phyloP scores from a whole-genome alignment of 2,329 filamentous ascomycete species.

The Gaeumannomyces sp. region DNA sequence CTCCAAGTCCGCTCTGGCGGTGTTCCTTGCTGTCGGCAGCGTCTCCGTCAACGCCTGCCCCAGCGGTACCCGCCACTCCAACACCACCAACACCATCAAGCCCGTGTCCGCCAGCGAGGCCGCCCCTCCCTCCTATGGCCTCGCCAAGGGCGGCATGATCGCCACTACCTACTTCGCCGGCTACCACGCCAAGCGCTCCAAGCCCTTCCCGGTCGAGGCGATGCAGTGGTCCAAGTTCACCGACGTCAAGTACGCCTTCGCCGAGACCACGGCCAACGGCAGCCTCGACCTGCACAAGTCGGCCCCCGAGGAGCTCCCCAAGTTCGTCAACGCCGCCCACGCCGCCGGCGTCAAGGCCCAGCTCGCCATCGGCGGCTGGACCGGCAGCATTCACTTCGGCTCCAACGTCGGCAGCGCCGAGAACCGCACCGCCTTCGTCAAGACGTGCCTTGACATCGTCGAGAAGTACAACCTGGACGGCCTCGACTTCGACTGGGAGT shows the following conservation, averaged over 20 bases:
- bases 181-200: conserved; percentile 12
- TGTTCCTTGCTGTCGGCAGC: background rate
- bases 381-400: conserved; percentile 20
- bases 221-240: conserved; percentile 19
- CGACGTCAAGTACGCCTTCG: conserved; percentile 29
- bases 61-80: background rate
- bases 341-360: conserved; percentile 6
- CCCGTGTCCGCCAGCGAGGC: background rate
- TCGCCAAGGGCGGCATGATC: background rate
- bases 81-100: background rate
- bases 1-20: conserved; percentile 3
- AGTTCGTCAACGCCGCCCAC: conserved; percentile 20
- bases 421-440: conserved; percentile 15
- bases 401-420: conserved; percentile 9
- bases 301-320: conserved; percentile 21
- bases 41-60: background rate
- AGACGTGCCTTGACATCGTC: conserved; percentile 20
- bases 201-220: conserved; percentile 12
- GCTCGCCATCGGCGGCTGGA: conserved; percentile 30
- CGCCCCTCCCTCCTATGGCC: background rate
- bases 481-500: conserved; percentile 43
- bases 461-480: conserved; percentile 21
- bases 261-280: conserved; percentile 17
- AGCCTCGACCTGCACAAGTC: conserved; percentile 19
- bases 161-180: conserved; percentile 15